Conservation (phyloP, 805 yeast genomes). For the Groenewaldozyma salmanticensis region DNA sequence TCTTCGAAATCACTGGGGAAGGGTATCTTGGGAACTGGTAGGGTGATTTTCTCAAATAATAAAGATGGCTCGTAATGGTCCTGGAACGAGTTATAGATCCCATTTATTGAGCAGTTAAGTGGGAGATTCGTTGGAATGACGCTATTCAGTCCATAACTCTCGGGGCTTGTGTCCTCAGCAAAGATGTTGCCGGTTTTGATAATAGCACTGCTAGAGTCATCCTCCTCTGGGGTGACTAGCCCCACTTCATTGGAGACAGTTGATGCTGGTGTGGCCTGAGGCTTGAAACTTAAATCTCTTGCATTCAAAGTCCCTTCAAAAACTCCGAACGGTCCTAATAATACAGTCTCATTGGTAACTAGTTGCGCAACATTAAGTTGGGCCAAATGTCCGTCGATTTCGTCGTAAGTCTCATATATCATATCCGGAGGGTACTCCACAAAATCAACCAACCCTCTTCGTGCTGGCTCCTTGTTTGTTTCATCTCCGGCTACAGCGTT, state of each 20-base stretch:
- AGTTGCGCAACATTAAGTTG: conserved; percentile 34
- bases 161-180: no score
- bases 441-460: conserved; percentile 40
- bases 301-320: conserved; percentile 38
- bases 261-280: no score
- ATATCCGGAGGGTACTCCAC: conserved; percentile 56
- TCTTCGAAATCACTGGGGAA: not conserved
- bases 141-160: no score
- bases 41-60: conserved; percentile 1
- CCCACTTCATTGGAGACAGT: no score
- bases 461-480: conserved; percentile 44
- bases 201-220: not conserved
- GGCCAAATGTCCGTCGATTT: conserved; percentile 64
- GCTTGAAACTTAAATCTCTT: not conserved
- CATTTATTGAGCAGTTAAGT: not conserved
- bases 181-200: no score
- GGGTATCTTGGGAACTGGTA: no score
- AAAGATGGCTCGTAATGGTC: not conserved
- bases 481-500: conserved; percentile 15
- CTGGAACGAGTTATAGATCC: not conserved
- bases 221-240: not conserved
- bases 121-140: no score
- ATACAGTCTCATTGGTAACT: conserved; percentile 37
- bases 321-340: conserved; percentile 77
- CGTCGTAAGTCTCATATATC: conserved; percentile 63